Conservation (phyloP, 306 rosid genomes). For the Prunus dulcis region DNA sequence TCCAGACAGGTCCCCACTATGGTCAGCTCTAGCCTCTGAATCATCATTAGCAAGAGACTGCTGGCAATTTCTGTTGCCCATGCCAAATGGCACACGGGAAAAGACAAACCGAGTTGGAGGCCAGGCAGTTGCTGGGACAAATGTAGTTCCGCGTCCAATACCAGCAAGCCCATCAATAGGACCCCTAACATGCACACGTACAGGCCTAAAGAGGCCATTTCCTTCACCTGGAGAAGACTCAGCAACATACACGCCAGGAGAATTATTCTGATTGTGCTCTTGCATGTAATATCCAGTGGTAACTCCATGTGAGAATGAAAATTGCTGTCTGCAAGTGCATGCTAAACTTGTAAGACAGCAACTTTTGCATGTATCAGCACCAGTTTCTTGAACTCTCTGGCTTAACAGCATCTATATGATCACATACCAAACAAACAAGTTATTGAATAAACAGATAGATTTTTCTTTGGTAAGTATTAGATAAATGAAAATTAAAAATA, state of each 20-base stretch:
- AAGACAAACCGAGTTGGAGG: slow-evolving; percentile 94
- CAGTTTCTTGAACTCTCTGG: slow-evolving; percentile 96
- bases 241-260: slow-evolving; percentile 70
- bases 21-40: slow-evolving; percentile 80
- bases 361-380: slow-evolving; percentile 83
- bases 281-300: slow-evolving; percentile 63
- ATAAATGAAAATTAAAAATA: background rate
- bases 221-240: slow-evolving; percentile 79
- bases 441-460: background rate
- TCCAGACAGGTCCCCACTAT: slow-evolving; percentile 71
- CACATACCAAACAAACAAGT: slow-evolving; percentile 5
- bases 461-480: background rate
- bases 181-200: slow-evolving; percentile 86
- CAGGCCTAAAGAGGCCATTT: slow-evolving; percentile 71
- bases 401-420: slow-evolving; percentile 84
- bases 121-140: slow-evolving; percentile 77
- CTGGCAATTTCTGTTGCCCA: slow-evolving; percentile 82
- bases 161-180: slow-evolving; percentile 97
- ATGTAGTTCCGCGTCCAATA: slow-evolving; percentile 87
- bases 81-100: slow-evolving; percentile 88
- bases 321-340: slow-evolving; percentile 85
- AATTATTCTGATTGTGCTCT: slow-evolving; percentile 71
- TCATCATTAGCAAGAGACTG: slow-evolving; percentile 91
- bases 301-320: slow-evolving; percentile 64
- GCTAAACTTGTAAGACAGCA: slow-evolving; percentile 75